phyloP scores from a whole-genome alignment of 495 filamentous ascomycete species.

The Aspergillus cavernicola region DNA sequence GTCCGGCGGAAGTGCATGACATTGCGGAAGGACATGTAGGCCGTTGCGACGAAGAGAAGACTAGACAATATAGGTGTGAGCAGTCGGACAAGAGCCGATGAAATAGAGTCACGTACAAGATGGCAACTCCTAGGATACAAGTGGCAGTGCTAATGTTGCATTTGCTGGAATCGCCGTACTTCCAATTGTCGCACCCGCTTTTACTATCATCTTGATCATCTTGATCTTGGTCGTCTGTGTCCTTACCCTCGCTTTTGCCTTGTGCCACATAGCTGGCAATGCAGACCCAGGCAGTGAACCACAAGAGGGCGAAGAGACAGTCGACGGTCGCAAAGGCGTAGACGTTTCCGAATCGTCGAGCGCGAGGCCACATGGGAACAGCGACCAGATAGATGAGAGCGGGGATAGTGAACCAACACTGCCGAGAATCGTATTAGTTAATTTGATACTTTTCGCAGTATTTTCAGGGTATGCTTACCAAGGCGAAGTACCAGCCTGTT shows the following conservation, averaged over 20 bases:
- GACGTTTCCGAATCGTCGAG: slow-evolving; percentile 72
- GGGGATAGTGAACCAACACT: slow-evolving; percentile 86
- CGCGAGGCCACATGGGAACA: slow-evolving; percentile 80
- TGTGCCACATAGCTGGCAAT: slow-evolving; percentile 66
- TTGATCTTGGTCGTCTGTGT: slow-evolving; percentile 22
- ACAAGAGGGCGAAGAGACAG: slow-evolving; percentile 67
- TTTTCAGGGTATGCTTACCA: slow-evolving; percentile 54
- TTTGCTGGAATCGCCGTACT: slow-evolving; percentile 48
- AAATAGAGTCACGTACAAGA: slow-evolving; percentile 59
- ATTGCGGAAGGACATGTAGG: slow-evolving; percentile 71
- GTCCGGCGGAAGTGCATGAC: slow-evolving; percentile 74
- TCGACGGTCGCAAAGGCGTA: slow-evolving; percentile 79
- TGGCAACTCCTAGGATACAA: slow-evolving; percentile 73
- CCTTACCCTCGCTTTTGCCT: slow-evolving; percentile 40
- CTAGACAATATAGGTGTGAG: slow-evolving; percentile 40
- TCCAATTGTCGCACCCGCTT: slow-evolving; percentile 49
- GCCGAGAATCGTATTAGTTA: slow-evolving; percentile 15
- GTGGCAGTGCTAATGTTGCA: slow-evolving; percentile 75
- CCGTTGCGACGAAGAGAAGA: slow-evolving; percentile 69
- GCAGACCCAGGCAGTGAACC: slow-evolving; percentile 78
- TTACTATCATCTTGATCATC: slow-evolving; percentile 21
- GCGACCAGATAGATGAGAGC: slow-evolving; percentile 79
- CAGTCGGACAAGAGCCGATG: neutral
- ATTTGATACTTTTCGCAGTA: neutral
- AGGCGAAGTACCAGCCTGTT: slow-evolving; percentile 68